Evolutionary conservation across 2,329 filamentous ascomycete species (phyloP).

Genomic region (Xylariaceae sp.): DNA sequence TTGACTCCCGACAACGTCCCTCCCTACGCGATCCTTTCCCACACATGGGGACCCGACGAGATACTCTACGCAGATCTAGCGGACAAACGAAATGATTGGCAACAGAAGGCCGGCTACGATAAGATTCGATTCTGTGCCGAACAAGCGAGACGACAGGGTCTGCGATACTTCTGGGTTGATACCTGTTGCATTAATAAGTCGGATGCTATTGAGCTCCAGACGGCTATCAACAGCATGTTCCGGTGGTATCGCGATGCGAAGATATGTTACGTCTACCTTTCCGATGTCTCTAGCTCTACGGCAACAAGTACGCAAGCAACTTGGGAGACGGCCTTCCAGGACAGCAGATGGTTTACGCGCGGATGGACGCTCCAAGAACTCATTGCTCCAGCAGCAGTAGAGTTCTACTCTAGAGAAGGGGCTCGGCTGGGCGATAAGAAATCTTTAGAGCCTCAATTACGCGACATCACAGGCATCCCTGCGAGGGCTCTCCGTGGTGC

Average conservation of each 20-base stretch:
- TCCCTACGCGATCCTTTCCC: constrained; percentile 18
- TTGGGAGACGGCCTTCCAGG: constrained; percentile 3
- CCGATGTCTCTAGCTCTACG: constrained; percentile 10
- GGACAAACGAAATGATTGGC: constrained; percentile 3
- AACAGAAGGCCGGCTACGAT: constrained; percentile 10
- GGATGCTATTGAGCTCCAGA: constrained; percentile 3
- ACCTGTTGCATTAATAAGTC: constrained; percentile 14
- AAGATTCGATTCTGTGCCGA: constrained; percentile 17
- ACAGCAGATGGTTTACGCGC: too few relatives aligned
- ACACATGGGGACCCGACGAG: constrained; percentile 17
- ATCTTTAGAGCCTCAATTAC: constrained; percentile 7
- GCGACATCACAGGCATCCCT: constrained; percentile 12
- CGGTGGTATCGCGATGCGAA: constrained; percentile 15
- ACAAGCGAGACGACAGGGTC: constrained; percentile 11
- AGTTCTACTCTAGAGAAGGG: constrained; percentile 10
- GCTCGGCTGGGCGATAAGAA: constrained; percentile 8
- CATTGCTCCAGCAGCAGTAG: constrained; percentile 1
- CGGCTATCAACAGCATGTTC: too few relatives aligned
- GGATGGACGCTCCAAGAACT: too few relatives aligned
- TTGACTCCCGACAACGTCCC: constrained; percentile 6
- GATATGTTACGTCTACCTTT: constrained; percentile 19
- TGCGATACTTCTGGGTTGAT: too few relatives aligned
- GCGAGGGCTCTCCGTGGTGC: constrained; percentile 3
- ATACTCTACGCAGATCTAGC: constrained; percentile 12
- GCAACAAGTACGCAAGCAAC: neutral